Base-by-base conservation (phyloP, 192 early-diverging fungal genomes). In the Oehlia diaphana region DNA sequence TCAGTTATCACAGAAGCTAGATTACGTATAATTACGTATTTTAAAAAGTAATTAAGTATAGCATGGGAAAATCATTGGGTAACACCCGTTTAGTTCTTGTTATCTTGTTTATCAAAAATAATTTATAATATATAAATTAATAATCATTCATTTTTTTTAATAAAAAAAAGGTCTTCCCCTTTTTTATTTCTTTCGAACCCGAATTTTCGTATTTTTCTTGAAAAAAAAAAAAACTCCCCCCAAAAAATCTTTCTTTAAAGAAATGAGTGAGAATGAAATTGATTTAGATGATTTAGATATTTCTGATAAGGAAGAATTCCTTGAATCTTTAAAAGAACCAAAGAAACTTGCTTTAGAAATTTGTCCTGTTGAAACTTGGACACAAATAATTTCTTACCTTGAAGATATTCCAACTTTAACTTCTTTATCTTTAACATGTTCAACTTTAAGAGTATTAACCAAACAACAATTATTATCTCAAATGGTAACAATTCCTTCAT, bases 311-410 rank as follows among this genome's bases (percentile, higher is more conserved):
- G 44, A 50, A 39, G n/a, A 49, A 39, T 14, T 72, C 10, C n/a
- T 39, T 42, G 21, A 33, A 39, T 70, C 42, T 9, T 19, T 50
- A 28, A 44, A 72, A 13, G n/a, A 47, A 9, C 23, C 75, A 12
- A 37, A 35, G 1, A 77, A 66, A 65, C 21, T 23, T 16, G 75
- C 77, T 3, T 63, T 78, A 66, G 31, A 53, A 9, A 21, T 78
- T 42, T 78, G 69, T 71, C 77, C 77, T 2, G 53, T 78, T 39
- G 77, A 78, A 61, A 70, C 68, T 42, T 78, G 77, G 77, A 61
- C 6, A 8, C 63, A 78, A 50, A 78, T 78, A 50, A 61, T 70
- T 62, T 50, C 53, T 13, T 7, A 62, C n/a, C 7, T 58, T 61
- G 26, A 63, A 14, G 63, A 77, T 33, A 70, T 78, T 71, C 21